These are phyloP conservation scores for Fraxinus platypoda DNA, from an alignment of 305 asterid species.

Conservation along the genomic window DNA sequence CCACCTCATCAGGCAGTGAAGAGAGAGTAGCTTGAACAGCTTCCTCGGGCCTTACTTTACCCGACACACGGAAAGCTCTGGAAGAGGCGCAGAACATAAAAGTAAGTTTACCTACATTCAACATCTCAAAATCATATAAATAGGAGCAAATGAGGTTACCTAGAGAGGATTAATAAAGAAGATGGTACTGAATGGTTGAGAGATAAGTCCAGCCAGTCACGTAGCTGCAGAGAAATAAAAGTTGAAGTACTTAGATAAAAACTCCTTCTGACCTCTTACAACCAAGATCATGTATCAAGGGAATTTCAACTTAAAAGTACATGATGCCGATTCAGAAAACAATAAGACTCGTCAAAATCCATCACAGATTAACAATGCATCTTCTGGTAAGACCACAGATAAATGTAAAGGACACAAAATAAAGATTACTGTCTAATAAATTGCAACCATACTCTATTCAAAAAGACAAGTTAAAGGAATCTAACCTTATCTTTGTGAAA, in stretches of 20 bases:
- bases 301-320: not conserved
- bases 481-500: not conserved
- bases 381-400: not conserved
- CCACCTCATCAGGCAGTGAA: not conserved
- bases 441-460: not conserved
- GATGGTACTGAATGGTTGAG: conserved; percentile 91
- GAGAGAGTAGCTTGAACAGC: not conserved
- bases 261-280: not conserved
- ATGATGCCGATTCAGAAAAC: not conserved
- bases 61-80: conserved; percentile 62
- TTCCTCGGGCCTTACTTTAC: not conserved
- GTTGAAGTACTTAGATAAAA: not conserved
- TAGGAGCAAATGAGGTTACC: conserved; percentile 44
- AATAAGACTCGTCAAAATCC: not conserved
- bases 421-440: not conserved
- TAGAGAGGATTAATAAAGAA: conserved; percentile 80
- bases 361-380: not conserved
- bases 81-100: conserved; percentile 18
- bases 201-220: conserved; percentile 94
- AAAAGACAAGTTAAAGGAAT: not conserved
- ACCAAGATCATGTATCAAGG: not conserved
- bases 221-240: conserved; percentile 54
- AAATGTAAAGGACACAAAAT: not conserved
- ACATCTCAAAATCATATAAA: conserved; percentile 26
- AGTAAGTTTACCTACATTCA: conserved; percentile 18